Conservation (phyloP, 495 filamentous ascomycete species). For the Neurospora africana region DNA sequence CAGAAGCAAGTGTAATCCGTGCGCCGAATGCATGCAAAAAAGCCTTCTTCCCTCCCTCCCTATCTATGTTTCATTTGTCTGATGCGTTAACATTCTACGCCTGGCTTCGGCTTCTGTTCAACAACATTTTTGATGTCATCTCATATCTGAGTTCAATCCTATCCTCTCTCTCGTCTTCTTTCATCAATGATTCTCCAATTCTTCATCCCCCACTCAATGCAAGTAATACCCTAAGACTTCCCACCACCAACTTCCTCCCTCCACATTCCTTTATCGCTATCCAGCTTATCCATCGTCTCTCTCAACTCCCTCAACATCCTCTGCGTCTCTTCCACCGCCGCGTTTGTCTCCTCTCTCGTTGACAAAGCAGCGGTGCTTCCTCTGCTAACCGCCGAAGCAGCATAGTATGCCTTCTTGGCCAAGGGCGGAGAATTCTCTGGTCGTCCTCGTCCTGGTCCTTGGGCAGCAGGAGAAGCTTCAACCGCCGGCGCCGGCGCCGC, state of each 20-base stretch:
- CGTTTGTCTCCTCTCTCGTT: slow-evolving; percentile 8
- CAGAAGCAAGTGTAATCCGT: neutral
- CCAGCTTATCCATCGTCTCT: slow-evolving; percentile 19
- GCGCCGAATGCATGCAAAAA: neutral
- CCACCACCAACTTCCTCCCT: slow-evolving; percentile 8
- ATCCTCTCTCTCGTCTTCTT: neutral
- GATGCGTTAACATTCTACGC: neutral
- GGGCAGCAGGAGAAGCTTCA: neutral
- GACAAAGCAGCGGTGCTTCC: neutral
- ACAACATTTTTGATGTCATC: neutral
- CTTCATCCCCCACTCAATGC: neutral
- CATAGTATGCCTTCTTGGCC: slow-evolving; percentile 2
- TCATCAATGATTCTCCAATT: neutral
- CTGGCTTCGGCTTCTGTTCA: neutral
- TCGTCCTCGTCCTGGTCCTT: neutral
- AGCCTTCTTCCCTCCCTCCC: neutral
- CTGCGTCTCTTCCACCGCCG: slow-evolving; percentile 18
- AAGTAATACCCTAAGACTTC: neutral
- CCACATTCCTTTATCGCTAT: slow-evolving; percentile 7
- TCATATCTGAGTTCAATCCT: neutral
- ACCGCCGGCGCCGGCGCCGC: neutral
- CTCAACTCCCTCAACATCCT: slow-evolving; percentile 22
- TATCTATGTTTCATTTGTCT: neutral
- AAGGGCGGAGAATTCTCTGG: neutral
- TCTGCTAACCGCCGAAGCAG: neutral